phyloP scores from a whole-genome alignment of 176 grass and related monocot species.

The Olyra latifolia region DNA sequence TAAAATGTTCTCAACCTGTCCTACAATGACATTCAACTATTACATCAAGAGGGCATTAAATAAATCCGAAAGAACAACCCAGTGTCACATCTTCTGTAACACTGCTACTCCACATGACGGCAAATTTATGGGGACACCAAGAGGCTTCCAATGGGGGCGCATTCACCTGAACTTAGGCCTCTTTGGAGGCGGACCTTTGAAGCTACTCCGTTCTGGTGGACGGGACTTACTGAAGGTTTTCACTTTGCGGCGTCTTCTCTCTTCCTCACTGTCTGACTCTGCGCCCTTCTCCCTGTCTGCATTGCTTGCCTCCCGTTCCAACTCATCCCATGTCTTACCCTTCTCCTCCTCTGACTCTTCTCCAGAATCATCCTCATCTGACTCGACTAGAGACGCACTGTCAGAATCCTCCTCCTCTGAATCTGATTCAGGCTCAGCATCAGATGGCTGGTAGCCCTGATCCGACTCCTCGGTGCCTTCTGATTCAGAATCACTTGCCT shows the following conservation, averaged over 20 bases:
- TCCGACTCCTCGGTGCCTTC: conserved; percentile 54
- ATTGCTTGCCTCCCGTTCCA: conserved; percentile 53
- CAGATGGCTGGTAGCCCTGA: conserved; percentile 51
- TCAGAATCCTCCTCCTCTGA: conserved; percentile 39
- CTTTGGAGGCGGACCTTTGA: background rate
- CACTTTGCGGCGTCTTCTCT: conserved; percentile 44
- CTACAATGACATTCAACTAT: background rate
- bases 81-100: background rate
- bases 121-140: background rate
- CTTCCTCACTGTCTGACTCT: conserved; percentile 57
- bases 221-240: conserved; percentile 25
- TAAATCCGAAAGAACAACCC: background rate
- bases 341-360: conserved; percentile 64
- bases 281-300: conserved; percentile 45
- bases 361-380: conserved; percentile 49
- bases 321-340: conserved; percentile 61
- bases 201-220: conserved; percentile 21
- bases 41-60: background rate
- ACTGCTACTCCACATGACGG: background rate
- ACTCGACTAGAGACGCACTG: conserved; percentile 41
- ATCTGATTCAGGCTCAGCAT: conserved; percentile 44
- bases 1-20: background rate
- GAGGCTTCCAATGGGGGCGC: background rate
- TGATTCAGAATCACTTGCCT: conserved; percentile 55
- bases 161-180: conserved; percentile 1